phyloP scores from a whole-genome alignment of 2,329 filamentous ascomycete species.

The Cephalotrichum gorgonifer region DNA sequence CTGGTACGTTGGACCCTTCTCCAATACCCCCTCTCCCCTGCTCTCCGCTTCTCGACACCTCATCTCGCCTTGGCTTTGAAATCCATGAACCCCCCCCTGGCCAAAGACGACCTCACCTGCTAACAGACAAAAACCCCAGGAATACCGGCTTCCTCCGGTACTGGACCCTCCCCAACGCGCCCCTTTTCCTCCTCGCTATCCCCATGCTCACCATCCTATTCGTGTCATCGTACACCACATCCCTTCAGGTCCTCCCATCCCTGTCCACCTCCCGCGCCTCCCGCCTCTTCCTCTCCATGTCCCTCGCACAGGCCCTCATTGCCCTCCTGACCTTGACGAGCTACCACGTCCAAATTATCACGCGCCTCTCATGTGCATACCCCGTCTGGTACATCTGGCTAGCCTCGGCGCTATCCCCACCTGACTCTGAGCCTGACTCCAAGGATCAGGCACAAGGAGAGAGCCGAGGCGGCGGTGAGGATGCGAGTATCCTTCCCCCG shows the following conservation, averaged over 20 bases:
- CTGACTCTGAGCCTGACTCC: background rate
- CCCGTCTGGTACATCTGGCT: conserved; percentile 84
- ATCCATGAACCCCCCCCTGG: too few relatives aligned
- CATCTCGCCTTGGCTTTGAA: background rate
- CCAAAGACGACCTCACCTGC: background rate
- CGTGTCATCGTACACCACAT: conserved; percentile 44
- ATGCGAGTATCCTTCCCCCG: conserved; percentile 6
- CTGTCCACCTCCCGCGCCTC: conserved; percentile 1
- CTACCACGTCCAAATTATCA: conserved; percentile 93
- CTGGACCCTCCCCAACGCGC: conserved; percentile 79
- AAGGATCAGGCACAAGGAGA: background rate
- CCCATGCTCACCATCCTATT: conserved; percentile 63
- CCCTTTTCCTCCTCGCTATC: conserved; percentile 73
- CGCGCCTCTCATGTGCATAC: conserved; percentile 77
- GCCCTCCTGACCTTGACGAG: conserved; percentile 61
- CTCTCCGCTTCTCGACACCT: conserved; percentile 6
- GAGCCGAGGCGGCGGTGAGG: background rate
- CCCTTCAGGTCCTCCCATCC: conserved; percentile 12
- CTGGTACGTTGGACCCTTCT: too few relatives aligned
- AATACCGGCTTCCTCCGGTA: conserved; percentile 80
- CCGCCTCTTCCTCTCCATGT: conserved; percentile 44
- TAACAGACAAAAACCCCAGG: conserved; percentile 39
- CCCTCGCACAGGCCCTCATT: conserved; percentile 62
- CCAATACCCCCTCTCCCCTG: conserved; percentile 5
- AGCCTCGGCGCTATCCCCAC: conserved; percentile 33